phyloP scores from a whole-genome alignment of 2,329 filamentous ascomycete genomes.

The Nothomitra cinnamomea region DNA sequence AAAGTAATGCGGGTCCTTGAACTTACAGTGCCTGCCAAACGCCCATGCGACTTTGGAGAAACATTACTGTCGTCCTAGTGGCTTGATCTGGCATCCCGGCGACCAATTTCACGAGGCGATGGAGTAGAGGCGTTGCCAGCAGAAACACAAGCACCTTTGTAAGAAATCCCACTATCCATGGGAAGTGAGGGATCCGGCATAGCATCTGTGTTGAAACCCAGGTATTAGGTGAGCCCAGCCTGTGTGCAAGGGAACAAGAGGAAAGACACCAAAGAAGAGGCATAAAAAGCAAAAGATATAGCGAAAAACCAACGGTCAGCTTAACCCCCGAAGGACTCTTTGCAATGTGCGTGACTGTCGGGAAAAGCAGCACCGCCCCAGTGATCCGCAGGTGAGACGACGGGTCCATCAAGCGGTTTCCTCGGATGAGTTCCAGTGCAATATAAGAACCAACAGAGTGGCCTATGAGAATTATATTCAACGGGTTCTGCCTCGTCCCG shows the following conservation, averaged over 20 bases:
- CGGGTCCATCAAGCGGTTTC: conserved; percentile 24
- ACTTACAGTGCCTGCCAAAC: conserved; percentile 5
- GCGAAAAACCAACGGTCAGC: conserved; percentile 17
- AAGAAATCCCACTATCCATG: not conserved
- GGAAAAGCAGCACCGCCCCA: conserved; percentile 50
- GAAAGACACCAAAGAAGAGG: no score
- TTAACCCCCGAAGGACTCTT: conserved; percentile 41
- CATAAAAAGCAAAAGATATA: not conserved
- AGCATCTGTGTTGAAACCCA: conserved; percentile 1
- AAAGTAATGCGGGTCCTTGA: not conserved
- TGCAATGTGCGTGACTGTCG: conserved; percentile 56
- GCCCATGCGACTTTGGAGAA: conserved; percentile 1
- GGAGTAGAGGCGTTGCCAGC: not conserved
- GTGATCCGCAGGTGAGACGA: conserved; percentile 25
- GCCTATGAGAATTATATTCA: conserved; percentile 45
- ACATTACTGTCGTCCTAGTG: not conserved
- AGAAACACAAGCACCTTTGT: not conserved
- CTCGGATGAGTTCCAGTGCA: conserved; percentile 46
- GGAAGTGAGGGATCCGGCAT: conserved; percentile 1
- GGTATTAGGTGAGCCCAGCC: not conserved
- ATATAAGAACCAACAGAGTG: conserved; percentile 65
- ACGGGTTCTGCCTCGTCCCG: not conserved
- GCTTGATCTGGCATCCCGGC: not conserved
- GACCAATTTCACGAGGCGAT: not conserved
- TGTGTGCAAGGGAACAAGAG: not conserved